Percentiles rank a stretch among this genome's conserved stretches.
phyloP scores from a whole-genome alignment of 176 grass and related monocot genomes.

The Saccharum spontaneum region DNA sequence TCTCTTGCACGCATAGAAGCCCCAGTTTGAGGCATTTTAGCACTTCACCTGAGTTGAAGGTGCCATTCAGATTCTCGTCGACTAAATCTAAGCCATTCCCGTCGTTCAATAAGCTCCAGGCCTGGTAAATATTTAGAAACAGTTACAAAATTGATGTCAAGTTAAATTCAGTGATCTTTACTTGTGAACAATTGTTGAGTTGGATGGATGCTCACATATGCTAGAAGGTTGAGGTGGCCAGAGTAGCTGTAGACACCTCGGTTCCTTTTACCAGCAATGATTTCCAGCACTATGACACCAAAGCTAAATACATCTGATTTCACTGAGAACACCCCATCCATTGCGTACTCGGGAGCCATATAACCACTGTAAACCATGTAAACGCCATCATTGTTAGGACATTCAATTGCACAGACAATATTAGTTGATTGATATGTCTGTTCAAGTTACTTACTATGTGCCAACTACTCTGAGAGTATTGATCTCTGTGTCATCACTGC shows the following conservation, averaged over 20 bases:
- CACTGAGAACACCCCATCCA: slow-evolving; percentile 61
- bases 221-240: slow-evolving; percentile 49
- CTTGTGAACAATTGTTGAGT: neutral
- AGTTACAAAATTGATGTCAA: neutral
- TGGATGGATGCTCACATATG: slow-evolving; percentile 42
- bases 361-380: slow-evolving; percentile 41
- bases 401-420: neutral
- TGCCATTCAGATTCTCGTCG: slow-evolving; percentile 38
- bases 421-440: neutral
- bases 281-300: slow-evolving; percentile 61
- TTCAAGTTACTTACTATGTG: slow-evolving; percentile 62
- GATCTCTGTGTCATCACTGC: slow-evolving; percentile 45
- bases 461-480: slow-evolving; percentile 70
- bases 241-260: slow-evolving; percentile 49
- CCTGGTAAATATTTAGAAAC: slow-evolving; percentile 23
- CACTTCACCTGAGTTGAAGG: slow-evolving; percentile 42
- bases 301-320: slow-evolving; percentile 84
- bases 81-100: slow-evolving; percentile 47
- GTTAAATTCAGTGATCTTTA: neutral
- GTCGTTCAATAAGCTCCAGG: slow-evolving; percentile 49
- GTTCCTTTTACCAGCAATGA: slow-evolving; percentile 54
- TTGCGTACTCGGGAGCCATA: slow-evolving; percentile 70
- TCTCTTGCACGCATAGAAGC: slow-evolving; percentile 61
- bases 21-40: slow-evolving; percentile 52
- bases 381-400: neutral